A percentile compares a stretch with the other conserved stretches of the same genome.
phyloP scores from a whole-genome alignment of 768 basidiomycete genomes.

The Tubosaeta sp. region DNA sequence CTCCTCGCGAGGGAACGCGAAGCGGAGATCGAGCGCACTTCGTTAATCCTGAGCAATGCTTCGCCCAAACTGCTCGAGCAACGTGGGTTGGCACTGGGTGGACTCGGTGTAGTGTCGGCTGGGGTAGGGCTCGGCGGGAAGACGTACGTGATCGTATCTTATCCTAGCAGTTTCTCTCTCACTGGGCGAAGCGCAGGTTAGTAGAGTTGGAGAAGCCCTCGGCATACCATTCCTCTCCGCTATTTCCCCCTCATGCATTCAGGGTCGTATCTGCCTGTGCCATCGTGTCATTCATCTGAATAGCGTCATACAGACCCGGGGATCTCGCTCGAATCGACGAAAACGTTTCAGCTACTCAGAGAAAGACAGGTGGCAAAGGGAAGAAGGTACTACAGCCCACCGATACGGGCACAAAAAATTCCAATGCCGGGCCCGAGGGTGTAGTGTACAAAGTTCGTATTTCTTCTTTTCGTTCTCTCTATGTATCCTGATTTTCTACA shows the following conservation, averaged over 20 bases:
- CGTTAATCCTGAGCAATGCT: slow-evolving; percentile 78
- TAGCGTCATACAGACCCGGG: slow-evolving; percentile 55
- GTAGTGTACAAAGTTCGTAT: slow-evolving; percentile 75
- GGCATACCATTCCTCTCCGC: slow-evolving; percentile 66
- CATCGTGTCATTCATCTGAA: slow-evolving; percentile 7
- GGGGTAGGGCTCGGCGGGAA: slow-evolving; percentile 89
- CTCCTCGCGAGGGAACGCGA: slow-evolving; percentile 71
- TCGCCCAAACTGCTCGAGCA: slow-evolving; percentile 83
- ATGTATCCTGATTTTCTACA: slow-evolving; percentile 22
- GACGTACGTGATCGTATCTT: slow-evolving; percentile 48
- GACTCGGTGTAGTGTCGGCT: slow-evolving; percentile 66
- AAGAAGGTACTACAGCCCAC: slow-evolving; percentile 35
- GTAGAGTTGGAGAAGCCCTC: slow-evolving; percentile 81
- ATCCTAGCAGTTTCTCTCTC: not conserved
- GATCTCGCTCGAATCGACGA: slow-evolving; percentile 86
- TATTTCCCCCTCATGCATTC: slow-evolving; percentile 85
- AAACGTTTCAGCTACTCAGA: slow-evolving; percentile 44
- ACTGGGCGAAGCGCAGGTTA: slow-evolving; percentile 52
- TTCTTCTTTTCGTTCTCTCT: not conserved
- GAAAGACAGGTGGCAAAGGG: slow-evolving; percentile 42
- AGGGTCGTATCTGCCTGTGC: slow-evolving; percentile 40
- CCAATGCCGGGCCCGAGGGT: slow-evolving; percentile 56
- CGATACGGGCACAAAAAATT: slow-evolving; percentile 36
- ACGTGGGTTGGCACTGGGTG: slow-evolving; percentile 75
- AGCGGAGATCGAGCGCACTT: slow-evolving; percentile 79